A percentile compares a stretch with the other conserved stretches of the same genome.
Evolutionary conservation across 2,329 filamentous ascomycete species (phyloP).

Genomic region (Neonectria magnoliae): DNA sequence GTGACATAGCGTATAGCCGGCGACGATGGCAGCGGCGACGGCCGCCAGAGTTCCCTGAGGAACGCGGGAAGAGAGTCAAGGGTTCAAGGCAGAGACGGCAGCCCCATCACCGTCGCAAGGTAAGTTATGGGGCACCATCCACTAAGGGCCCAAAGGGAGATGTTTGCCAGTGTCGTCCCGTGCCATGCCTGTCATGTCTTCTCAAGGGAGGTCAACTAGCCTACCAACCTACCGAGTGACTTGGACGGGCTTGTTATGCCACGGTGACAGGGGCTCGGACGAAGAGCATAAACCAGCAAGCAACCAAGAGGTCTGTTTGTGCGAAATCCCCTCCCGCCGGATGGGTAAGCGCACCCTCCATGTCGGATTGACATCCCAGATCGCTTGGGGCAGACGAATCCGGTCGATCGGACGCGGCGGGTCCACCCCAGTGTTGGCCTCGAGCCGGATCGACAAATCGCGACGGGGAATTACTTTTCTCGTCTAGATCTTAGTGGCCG

Average conservation of each 20-base stretch:
- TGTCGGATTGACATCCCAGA: conserved; percentile 20
- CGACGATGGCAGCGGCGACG: conserved; percentile 5
- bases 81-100: background rate
- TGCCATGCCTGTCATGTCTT: background rate
- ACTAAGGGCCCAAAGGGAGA: background rate
- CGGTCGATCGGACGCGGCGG: conserved; percentile 29
- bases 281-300: background rate
- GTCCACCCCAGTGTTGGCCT: conserved; percentile 3
- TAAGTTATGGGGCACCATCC: background rate
- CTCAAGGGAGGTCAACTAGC: background rate
- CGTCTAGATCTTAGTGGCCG: conserved; percentile 39
- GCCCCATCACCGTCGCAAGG: background rate
- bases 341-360: conserved; percentile 6
- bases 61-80: conserved; percentile 4
- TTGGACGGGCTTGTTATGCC: conserved; percentile 8
- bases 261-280: conserved; percentile 27
- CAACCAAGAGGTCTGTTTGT: background rate
- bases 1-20: conserved; percentile 5
- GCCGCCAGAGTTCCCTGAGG: conserved; percentile 5
- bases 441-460: conserved; percentile 19
- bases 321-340: conserved; percentile 9
- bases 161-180: background rate
- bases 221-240: background rate
- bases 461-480: conserved; percentile 15
- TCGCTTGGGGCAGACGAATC: conserved; percentile 12